Base-by-base conservation (phyloP, 139 green algal genomes). In the Coelastrella sp. region DNA sequence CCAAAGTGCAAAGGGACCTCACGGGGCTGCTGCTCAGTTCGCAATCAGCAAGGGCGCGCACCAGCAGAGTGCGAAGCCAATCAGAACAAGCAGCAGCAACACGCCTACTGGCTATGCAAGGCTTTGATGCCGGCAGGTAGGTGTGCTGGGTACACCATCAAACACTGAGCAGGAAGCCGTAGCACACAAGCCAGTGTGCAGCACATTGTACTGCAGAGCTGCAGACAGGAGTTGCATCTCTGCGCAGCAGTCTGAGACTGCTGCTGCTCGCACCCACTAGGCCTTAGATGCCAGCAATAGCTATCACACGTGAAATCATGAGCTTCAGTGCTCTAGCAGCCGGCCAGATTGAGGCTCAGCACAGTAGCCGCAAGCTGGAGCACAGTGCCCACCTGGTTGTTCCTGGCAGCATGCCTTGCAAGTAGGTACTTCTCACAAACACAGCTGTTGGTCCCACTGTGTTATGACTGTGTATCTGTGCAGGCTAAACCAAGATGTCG, bases 81-180 rank as follows among this genome's bases (percentile, higher is more conserved):
- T 85, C 90, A 47, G 95, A 97, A 56, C 89, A 94, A 32, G 91
- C 95, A 19, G 96, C 97, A 75, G 96, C 96, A 5, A 96, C 93
- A 16, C 93, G 96, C 13, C 90, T 98, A 80, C 92, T 98, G 23
- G 96, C 96, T 6, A 93, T 96, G 87, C 94, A 98, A 80, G 96
- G 96, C 22, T 93, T 98, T 71, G 96, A 98, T 86, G 92, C 94
- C 4, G 93, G 88, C 71, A 94, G 94, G 94, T 94, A 61, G 3
- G 91, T 10, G 13, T 23, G 54, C 22, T 59, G 4, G 22, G 22
- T 8, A 3, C 8, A 8, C 17, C 54, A 5, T 71, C 0, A 10
- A 4, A 10, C 11, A 19, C 11, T 13, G 11, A 71, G 0, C 61
- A 71, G 2, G 8, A 19, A 71, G 61, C 11, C 32, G 32, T 47